Evolutionary conservation across 805 yeast species (phyloP), one percentile per base, ranked within the genome.

Genomic region (Kazachstania africana): DNA sequence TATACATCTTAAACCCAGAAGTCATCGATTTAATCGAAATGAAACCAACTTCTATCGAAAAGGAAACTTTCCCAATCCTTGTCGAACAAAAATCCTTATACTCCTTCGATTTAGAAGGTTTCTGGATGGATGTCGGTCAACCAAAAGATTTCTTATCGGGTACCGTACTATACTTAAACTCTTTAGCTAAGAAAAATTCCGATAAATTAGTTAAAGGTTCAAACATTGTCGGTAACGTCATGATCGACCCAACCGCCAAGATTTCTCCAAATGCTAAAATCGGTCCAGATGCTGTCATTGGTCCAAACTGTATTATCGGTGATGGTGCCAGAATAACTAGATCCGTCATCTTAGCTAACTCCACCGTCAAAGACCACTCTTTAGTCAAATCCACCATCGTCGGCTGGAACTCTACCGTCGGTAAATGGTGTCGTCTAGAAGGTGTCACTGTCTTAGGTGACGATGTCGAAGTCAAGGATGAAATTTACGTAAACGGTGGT

Each of bases 51-150:
- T 88, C 97, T 32, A 91, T 91, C 53, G 99, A 91, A 73, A 87
- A 87, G 78, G 99, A 91, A 73, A 87, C 96, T 48, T 91, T 91
- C 95, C 99, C 99, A 53, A 66, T 69, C 53, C 74, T 91, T 52
- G 96, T 93, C 45, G 93, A 82, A 65, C 67, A 78, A 58, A 85
- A 79, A 57, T 72, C 78, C 39, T 72, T 91, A 53, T 91, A 78
- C 72, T 87, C 97, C 34, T 91, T 82, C 56, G 99, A 91, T 64
- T 75, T 91, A 57, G 96, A 91, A 70, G 97, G 98, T 46, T 91
- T 77, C 82, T 91, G 99, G 99, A 91, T 91, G 98, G 99, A 91
- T 64, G 96, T 91, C 48, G 99, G 99, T 64, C 99, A 91, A 72
- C 99, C 99, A 73, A 91, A 88, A 75, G 99, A 91, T 66, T 91